Base-by-base conservation (phyloP, 129 eudicot species). In the Arctium minus region DNA sequence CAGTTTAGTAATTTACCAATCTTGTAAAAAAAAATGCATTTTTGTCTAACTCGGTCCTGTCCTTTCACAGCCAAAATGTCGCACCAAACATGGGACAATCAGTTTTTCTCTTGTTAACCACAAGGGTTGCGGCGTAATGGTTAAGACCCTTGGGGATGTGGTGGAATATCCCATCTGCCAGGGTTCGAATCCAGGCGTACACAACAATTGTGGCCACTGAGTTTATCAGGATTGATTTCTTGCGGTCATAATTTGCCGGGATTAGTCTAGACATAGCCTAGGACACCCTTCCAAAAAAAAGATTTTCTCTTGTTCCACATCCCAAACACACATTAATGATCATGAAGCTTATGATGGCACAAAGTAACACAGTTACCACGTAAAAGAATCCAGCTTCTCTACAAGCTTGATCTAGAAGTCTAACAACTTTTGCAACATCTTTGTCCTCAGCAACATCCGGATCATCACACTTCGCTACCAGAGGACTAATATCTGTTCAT, bases 331-430 rank as follows among this genome's bases (percentile, higher is more conserved):
- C 1, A 18, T 50, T 27, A 39, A 75, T 44, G 29, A 75, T 33
- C 10, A 44, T 27, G 56, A 40, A 44, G 37, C 46, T 64, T 82
- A 65, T 8, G 33, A 62, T 38, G 64, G 64, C 30, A 46, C 31
- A 15, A 0, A 39, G 32, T 36, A 15, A 38, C 30, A 70, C 33
- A 77, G 33, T 69, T 83, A 92, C 98, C 94, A 92, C 98, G 65
- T 95, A 92, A 82, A 95, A 95, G 89, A 95, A 95, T 22, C 98
- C 98, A 82, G 98, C 98, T 84, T 95, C 90, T 87, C 90, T 80
- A 73, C 98, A 95, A 79, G 98, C 98, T 72, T 85, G 80, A 78
- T 91, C 97, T 79, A 92, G 84, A 65, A 88, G 92, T 72, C 76
- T 79, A 65, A 91, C 97, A 38, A 95, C 98, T 81, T 88, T 85